Base-by-base conservation (phyloP, 2,329 filamentous ascomycete genomes). In the Epichloe coenophiala region DNA sequence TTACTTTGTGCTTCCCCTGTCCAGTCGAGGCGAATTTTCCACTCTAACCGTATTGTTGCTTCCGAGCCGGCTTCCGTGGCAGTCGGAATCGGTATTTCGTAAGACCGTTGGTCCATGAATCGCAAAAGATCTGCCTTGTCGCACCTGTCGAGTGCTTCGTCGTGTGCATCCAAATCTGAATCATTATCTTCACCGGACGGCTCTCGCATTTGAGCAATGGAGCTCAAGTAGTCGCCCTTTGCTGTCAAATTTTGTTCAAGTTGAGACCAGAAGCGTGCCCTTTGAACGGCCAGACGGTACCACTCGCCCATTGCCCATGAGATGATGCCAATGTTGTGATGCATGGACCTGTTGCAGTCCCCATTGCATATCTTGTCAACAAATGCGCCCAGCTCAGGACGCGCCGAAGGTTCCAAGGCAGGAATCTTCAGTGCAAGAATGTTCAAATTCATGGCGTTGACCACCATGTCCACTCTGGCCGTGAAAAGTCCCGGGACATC, bases 291-390 rank as follows among this genome's bases (percentile, higher is more conserved):
- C 1, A 83, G 63, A 3, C 81, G 77, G 54, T 81, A 73, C 78
- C 84, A 87, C 47, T 84, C 80, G 12, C 75, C 74, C 71, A 87
- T 80, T 0, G 81, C 82, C 81, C 82, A 87, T 4, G 75, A 74
- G 0, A 83, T 59, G 5, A 81, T 72, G 19, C 74, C 74, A 0
- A 86, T 63, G 53, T 87, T 84, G 37, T 71, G 70, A 7, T 70
- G 67, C 54, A 78, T 65, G 0, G 70, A 70, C n/a, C 71, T 71
- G 65, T 67, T 62, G 61, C 58, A 65, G 53, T 57, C 59, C 53
- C 57, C 66, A 53, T 56, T 59, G 63, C 54, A 65, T 13, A 79
- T 58, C 46, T 63, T 67, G 1, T 73, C 64, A 3, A 80, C 55
- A 46, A 81, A 82, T 0, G 72, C 65, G 0, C 71, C 71, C 0